Conservation (phyloP, 495 filamentous ascomycete species). For the Tetracladium setigerum region DNA sequence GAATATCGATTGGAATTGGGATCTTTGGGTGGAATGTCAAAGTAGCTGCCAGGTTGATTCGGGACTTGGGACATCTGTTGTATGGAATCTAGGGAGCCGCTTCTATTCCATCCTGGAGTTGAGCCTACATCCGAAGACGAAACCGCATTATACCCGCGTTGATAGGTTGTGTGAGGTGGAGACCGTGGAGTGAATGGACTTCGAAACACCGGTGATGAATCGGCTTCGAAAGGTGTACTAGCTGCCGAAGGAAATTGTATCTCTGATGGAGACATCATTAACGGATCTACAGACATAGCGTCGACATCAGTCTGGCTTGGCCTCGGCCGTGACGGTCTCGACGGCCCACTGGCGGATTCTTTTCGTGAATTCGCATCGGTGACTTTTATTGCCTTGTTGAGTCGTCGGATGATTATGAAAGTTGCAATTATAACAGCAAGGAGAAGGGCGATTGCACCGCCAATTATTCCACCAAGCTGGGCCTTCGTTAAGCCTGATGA, state of each 20-base stretch:
- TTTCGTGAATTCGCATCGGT: constrained; percentile 5
- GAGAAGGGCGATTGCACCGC: constrained; percentile 13
- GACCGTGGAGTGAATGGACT: constrained; percentile 9
- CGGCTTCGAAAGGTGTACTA: constrained; percentile 6
- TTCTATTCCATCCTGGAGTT: neutral
- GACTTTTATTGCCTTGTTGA: constrained; percentile 14
- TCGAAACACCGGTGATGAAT: constrained; percentile 7
- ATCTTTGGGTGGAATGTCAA: constrained; percentile 7
- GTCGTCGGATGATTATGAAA: constrained; percentile 13
- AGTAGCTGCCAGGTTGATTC: constrained; percentile 4
- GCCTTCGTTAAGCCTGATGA: constrained; percentile 9
- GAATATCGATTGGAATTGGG: constrained; percentile 5
- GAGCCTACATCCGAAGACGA: constrained; percentile 9
- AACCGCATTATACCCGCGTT: constrained; percentile 10
- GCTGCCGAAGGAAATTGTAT: constrained; percentile 2
- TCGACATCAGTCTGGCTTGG: constrained; percentile 7
- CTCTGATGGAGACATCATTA: constrained; percentile 16
- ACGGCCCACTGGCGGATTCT: constrained; percentile 5
- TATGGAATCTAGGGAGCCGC: constrained; percentile 9
- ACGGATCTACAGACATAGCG: constrained; percentile 14
- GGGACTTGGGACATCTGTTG: constrained; percentile 2
- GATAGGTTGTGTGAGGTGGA: constrained; percentile 1
- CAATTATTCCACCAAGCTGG: constrained; percentile 20
- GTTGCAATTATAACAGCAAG: constrained; percentile 11
- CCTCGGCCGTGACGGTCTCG: neutral